Evolutionary conservation across 176 grass and related monocot species (phyloP).

Genomic region (Rhynchospora breviuscula): DNA sequence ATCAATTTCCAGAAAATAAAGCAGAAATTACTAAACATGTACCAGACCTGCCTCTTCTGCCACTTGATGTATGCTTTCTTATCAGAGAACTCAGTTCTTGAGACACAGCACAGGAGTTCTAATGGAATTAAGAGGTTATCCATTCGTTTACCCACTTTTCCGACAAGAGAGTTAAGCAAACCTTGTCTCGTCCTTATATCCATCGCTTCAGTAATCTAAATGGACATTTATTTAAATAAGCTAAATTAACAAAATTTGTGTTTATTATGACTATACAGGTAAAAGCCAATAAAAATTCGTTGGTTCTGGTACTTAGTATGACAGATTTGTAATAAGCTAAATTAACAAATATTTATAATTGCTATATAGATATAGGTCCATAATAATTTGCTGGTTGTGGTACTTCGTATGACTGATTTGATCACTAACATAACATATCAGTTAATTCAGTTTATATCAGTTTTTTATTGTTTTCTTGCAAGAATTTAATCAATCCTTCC

Average conservation of each 20-base stretch:
- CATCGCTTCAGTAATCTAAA: slow-evolving; percentile 89
- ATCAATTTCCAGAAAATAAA: slow-evolving; percentile 3
- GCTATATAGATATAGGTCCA: no score
- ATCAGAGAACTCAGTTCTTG: slow-evolving; percentile 93
- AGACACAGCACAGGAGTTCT: slow-evolving; percentile 88
- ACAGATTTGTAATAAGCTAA: neutral
- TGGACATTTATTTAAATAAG: slow-evolving; percentile 21
- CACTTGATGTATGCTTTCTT: slow-evolving; percentile 98
- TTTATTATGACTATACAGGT: neutral
- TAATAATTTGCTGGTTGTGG: neutral
- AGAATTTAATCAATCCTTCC: neutral
- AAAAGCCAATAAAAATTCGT: neutral
- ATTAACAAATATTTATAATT: no score
- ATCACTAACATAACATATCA: neutral
- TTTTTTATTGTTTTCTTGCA: neutral
- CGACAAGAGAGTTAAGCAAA: slow-evolving; percentile 89
- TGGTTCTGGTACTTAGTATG: neutral
- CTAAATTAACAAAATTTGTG: neutral
- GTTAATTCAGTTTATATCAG: neutral
- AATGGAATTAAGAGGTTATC: slow-evolving; percentile 95
- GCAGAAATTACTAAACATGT: slow-evolving; percentile 1
- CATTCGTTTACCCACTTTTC: slow-evolving; percentile 96
- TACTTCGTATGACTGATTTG: neutral
- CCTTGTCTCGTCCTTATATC: slow-evolving; percentile 97
- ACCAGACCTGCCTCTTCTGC: slow-evolving; percentile 96